phyloP scores from a whole-genome alignment of 2,329 filamentous ascomycete genomes.

The Fusarium irregulare region DNA sequence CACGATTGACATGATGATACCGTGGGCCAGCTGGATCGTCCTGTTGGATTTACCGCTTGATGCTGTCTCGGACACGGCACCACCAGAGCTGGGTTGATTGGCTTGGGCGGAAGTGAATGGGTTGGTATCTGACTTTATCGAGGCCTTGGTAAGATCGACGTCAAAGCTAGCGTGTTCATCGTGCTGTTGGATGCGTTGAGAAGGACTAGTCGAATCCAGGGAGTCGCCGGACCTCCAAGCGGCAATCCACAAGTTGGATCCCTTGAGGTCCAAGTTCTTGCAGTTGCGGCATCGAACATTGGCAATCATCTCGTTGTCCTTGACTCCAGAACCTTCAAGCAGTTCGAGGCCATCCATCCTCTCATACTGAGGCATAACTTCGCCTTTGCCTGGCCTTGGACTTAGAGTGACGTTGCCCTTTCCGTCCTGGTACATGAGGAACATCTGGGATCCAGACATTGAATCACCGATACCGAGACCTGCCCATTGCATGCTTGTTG shows the following conservation, averaged over 20 bases:
- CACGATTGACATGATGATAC: constrained; percentile 69
- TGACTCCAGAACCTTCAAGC: constrained; percentile 68
- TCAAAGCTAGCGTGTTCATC: constrained; percentile 57
- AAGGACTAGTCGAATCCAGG: constrained; percentile 57
- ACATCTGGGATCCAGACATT: constrained; percentile 70
- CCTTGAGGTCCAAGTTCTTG: constrained; percentile 57
- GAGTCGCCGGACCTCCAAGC: constrained; percentile 63
- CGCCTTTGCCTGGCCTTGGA: constrained; percentile 61
- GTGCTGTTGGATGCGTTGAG: constrained; percentile 58
- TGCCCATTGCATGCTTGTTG: constrained; percentile 66
- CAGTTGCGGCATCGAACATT: constrained; percentile 69
- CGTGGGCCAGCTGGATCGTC: constrained; percentile 59
- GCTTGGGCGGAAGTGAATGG: constrained; percentile 56
- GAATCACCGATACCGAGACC: constrained; percentile 65
- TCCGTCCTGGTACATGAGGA: constrained; percentile 71
- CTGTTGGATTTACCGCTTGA: constrained; percentile 31
- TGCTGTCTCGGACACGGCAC: constrained; percentile 24
- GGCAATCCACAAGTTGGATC: constrained; percentile 62
- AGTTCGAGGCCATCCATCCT: constrained; percentile 60
- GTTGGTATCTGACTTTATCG: constrained; percentile 61
- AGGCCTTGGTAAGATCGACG: constrained; percentile 62
- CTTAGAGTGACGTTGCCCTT: constrained; percentile 71
- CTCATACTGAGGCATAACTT: constrained; percentile 62
- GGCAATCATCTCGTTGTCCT: constrained; percentile 64
- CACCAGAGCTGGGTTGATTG: constrained; percentile 7